Evolutionary conservation across 495 filamentous ascomycete genomes (phyloP).

Genomic region (Clavariopsis aquatica): DNA sequence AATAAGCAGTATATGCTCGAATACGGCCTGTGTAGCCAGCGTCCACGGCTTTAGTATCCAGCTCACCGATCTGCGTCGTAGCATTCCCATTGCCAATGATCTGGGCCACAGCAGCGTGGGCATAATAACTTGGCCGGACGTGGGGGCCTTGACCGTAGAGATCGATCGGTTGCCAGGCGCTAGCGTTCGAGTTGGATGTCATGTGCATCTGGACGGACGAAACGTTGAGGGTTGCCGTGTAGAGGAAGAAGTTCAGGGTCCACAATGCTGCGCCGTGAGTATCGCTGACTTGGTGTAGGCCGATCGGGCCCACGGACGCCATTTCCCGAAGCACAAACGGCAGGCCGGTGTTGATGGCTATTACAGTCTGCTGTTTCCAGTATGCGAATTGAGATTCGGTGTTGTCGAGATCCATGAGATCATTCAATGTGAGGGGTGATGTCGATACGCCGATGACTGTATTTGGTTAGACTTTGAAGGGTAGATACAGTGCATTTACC

Average conservation of each 20-base stretch:
- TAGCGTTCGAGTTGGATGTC: conserved; percentile 45
- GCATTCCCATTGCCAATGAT: conserved; percentile 43
- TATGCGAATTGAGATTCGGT: conserved; percentile 45
- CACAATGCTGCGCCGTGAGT: conserved; percentile 35
- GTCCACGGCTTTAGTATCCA: conserved; percentile 13
- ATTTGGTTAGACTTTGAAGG: neutral
- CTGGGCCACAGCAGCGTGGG: conserved; percentile 45
- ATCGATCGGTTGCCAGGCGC: conserved; percentile 44
- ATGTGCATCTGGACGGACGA: conserved; percentile 46
- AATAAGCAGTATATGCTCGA: conserved; percentile 42
- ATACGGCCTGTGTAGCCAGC: conserved; percentile 37
- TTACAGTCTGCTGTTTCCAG: conserved; percentile 40
- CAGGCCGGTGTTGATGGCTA: conserved; percentile 40
- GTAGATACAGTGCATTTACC: neutral
- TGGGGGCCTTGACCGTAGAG: conserved; percentile 38
- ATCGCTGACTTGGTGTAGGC: conserved; percentile 36
- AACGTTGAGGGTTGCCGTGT: conserved; percentile 42
- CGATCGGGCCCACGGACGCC: conserved; percentile 43
- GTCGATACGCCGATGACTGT: conserved; percentile 41
- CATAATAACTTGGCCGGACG: conserved; percentile 47
- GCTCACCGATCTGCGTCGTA: conserved; percentile 38
- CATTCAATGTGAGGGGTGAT: conserved; percentile 36
- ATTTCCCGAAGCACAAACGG: conserved; percentile 45
- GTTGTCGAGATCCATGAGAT: conserved; percentile 40
- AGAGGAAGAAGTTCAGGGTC: conserved; percentile 39